Evolutionary conservation across 345 rosid species (phyloP).

Genomic region (Psidium friedrichsthalianum): DNA sequence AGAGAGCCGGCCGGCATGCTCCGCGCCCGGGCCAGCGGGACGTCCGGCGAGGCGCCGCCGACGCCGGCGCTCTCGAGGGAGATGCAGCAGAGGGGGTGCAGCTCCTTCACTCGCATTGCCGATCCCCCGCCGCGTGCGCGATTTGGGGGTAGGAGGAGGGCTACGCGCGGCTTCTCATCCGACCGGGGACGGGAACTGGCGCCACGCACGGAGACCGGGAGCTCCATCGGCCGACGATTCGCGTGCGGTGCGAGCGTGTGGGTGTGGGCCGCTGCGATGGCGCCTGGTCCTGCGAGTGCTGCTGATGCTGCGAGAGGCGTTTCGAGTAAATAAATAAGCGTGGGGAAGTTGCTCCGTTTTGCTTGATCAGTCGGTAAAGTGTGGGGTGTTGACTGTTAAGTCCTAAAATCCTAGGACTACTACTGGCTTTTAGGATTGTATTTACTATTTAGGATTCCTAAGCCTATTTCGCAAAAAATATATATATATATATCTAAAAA

Average conservation of each 20-base stretch:
- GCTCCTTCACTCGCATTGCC: constrained; percentile 79
- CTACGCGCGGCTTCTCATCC: not conserved
- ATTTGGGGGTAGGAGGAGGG: not conserved
- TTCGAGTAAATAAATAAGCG: not conserved
- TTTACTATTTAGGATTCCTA: too few relatives aligned
- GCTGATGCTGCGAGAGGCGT: not conserved
- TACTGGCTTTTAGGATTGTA: too few relatives aligned
- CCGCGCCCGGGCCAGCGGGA: constrained; percentile 35
- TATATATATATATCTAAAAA: too few relatives aligned
- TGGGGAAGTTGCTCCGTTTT: not conserved
- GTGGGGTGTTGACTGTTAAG: not conserved
- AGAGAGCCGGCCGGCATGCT: constrained; percentile 50
- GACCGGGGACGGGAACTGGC: not conserved
- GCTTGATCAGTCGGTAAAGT: not conserved
- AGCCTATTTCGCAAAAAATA: too few relatives aligned
- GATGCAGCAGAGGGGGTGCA: constrained; percentile 93
- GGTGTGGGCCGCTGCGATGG: not conserved
- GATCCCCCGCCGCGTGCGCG: not conserved
- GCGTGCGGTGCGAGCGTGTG: not conserved
- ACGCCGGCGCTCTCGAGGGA: constrained; percentile 59
- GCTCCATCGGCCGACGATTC: not conserved
- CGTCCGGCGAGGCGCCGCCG: constrained; percentile 57
- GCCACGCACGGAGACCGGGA: not conserved
- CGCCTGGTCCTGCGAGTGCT: not conserved
- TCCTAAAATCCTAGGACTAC: too few relatives aligned